Evolutionary conservation across 1,284 basidiomycete species (phyloP).

Genomic region (Leccinum griseonigrum): DNA sequence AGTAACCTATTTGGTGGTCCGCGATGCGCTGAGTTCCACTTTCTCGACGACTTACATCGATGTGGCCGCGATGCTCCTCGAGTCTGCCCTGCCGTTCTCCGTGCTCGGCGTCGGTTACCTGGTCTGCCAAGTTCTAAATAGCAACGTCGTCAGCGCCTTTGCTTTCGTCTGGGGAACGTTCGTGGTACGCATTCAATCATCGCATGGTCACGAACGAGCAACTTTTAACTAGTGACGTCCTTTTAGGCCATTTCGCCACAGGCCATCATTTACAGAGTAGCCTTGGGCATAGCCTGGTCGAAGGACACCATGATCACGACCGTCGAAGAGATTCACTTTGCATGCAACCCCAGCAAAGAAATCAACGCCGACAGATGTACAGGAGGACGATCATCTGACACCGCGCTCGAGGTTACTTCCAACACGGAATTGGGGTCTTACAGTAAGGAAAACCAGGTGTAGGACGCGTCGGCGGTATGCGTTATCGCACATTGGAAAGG

Average conservation of each 20-base stretch:
- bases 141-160: not conserved
- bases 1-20: not conserved
- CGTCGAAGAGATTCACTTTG: not conserved
- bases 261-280: constrained; percentile 8
- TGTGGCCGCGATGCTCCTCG: constrained; percentile 3
- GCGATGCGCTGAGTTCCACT: not conserved
- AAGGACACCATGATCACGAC: not conserved
- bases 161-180: constrained; percentile 1
- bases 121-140: not conserved
- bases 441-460: not conserved
- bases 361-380: not conserved
- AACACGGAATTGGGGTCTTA: not conserved
- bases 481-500: not conserved
- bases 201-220: not conserved
- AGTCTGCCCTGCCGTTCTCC: constrained; percentile 5
- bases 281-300: constrained; percentile 3
- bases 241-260: constrained; percentile 3
- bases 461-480: not conserved
- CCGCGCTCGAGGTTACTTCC: not conserved
- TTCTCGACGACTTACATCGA: constrained; percentile 1
- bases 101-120: constrained; percentile 5
- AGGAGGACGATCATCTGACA: not conserved
- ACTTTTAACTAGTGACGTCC: not conserved
- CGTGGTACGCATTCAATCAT: not conserved
- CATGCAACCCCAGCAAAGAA: not conserved